A percentile compares a stretch with the other conserved stretches of the same genome.
Evolutionary conservation across 306 rosid genomes (phyloP).

Genomic region (Lupinus albus): DNA sequence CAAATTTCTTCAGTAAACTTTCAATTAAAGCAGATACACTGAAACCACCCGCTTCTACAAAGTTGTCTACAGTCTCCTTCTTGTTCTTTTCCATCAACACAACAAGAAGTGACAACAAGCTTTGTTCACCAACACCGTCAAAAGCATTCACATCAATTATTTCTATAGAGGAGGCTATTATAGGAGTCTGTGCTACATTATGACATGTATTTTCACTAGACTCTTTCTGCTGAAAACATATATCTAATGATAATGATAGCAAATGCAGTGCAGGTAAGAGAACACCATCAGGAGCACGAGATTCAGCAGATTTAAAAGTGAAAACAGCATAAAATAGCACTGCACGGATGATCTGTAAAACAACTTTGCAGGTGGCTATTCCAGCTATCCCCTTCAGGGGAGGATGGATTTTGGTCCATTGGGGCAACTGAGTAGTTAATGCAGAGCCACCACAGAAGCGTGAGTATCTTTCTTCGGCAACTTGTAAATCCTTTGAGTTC

Average conservation of each 20-base stretch:
- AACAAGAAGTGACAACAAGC: slow-evolving; percentile 91
- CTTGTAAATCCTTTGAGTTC: slow-evolving; percentile 89
- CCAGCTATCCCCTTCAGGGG: slow-evolving; percentile 77
- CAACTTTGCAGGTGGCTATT: slow-evolving; percentile 82
- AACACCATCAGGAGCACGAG: slow-evolving; percentile 91
- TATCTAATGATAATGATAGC: slow-evolving; percentile 77
- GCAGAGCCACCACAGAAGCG: slow-evolving; percentile 76
- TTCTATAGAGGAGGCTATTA: slow-evolving; percentile 69
- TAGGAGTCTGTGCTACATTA: slow-evolving; percentile 58
- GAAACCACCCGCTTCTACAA: slow-evolving; percentile 67
- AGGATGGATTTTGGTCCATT: slow-evolving; percentile 80
- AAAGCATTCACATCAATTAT: slow-evolving; percentile 51
- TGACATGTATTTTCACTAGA: slow-evolving; percentile 45
- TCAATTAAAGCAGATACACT: slow-evolving; percentile 66
- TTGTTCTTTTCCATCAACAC: slow-evolving; percentile 69
- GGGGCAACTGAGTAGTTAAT: slow-evolving; percentile 68
- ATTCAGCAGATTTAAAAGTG: slow-evolving; percentile 60
- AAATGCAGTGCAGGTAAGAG: slow-evolving; percentile 85
- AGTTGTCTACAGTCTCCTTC: slow-evolving; percentile 54
- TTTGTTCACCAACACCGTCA: slow-evolving; percentile 66
- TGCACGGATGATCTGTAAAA: slow-evolving; percentile 78
- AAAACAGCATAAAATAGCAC: slow-evolving; percentile 82
- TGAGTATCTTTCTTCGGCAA: slow-evolving; percentile 92
- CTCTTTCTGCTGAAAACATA: slow-evolving; percentile 68
- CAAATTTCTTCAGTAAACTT: slow-evolving; percentile 82